phyloP scores from a whole-genome alignment of 1,139 yeast genomes.

The Scheffersomyces parashehatae region DNA sequence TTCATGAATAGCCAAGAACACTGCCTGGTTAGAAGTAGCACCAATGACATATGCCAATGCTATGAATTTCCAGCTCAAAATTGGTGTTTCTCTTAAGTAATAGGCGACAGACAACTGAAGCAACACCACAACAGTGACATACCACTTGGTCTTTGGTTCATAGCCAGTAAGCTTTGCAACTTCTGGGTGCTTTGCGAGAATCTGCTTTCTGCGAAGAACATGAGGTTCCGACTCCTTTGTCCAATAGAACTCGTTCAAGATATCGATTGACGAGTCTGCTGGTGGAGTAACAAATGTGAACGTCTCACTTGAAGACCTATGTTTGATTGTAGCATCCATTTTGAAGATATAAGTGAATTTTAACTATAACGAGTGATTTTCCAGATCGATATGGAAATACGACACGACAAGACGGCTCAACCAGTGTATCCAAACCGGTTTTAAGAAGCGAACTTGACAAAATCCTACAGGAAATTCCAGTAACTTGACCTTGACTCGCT shows the following conservation, averaged over 20 bases:
- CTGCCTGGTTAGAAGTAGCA: slow-evolving; percentile 81
- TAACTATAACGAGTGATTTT: too few species aligned
- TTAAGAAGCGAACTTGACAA: too few species aligned
- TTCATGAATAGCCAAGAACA: slow-evolving; percentile 87
- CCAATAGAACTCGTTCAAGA: slow-evolving; percentile 72
- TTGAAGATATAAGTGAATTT: background rate
- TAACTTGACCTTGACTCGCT: too few species aligned
- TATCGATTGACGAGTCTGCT: slow-evolving; percentile 44
- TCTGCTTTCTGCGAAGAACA: slow-evolving; percentile 67
- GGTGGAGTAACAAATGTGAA: slow-evolving; percentile 43
- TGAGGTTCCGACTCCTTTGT: slow-evolving; percentile 84
- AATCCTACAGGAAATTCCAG: too few species aligned
- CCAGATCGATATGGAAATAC: too few species aligned
- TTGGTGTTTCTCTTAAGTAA: slow-evolving; percentile 54
- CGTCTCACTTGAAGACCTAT: slow-evolving; percentile 34
- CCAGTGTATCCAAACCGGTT: too few species aligned
- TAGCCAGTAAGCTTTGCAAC: slow-evolving; percentile 80
- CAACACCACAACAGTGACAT: slow-evolving; percentile 61
- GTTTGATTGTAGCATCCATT: slow-evolving; percentile 28
- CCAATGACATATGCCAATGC: slow-evolving; percentile 74
- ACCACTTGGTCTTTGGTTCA: slow-evolving; percentile 83
- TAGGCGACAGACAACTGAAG: slow-evolving; percentile 67
- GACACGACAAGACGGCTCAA: too few species aligned
- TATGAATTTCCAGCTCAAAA: slow-evolving; percentile 58
- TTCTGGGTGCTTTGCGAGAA: slow-evolving; percentile 75